Evolutionary conservation across 2,329 filamentous ascomycete species (phyloP), one percentile per base, ranked within the genome.

Genomic region (Penicillium psychrosexuale): DNA sequence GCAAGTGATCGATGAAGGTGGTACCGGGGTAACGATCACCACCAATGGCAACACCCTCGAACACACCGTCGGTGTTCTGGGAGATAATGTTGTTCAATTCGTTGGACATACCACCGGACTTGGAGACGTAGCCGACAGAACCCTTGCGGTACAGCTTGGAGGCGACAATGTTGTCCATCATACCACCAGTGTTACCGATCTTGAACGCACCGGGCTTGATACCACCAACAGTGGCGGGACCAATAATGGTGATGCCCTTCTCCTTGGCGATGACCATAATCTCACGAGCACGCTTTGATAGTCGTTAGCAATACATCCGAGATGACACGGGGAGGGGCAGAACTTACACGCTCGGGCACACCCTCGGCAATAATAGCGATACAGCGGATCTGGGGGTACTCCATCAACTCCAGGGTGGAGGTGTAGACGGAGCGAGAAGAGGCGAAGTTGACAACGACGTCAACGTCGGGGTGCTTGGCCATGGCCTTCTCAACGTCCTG

Each of bases 141-240:
- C 94, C 94, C 81, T 94, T 94, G 79, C 94, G 93, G 87, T 99
- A 99, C 59, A 99, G 90, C 87, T 99, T 99, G 76, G 94, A 97
- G 68, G 94, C 91, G 63, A 99, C 94, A 71, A 99, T 99, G 86
- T 99, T 99, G 85, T 99, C 94, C 94, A 99, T 99, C 94, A 99
- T 99, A 79, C 94, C 94, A 85, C 94, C 94, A 70, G 94, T 99
- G 85, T 99, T 99, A 77, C 94, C 94, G 65, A 99, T 99, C 86
- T 97, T 99, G 89, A 93, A 99, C 76, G 90, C 90, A 77, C 94
- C 94, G 61, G 94, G 94, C 86, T 97, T 99, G 82, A 99, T 97
- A 72, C 94, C 94, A 85, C 94, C 94, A 61, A 99, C 94, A 53
- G 94, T 99, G 69, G 94, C 94, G 63, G 94, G 94, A 64, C 94